Base-by-base conservation (phyloP, 306 rosid species). In the Arachis hypogaea region DNA sequence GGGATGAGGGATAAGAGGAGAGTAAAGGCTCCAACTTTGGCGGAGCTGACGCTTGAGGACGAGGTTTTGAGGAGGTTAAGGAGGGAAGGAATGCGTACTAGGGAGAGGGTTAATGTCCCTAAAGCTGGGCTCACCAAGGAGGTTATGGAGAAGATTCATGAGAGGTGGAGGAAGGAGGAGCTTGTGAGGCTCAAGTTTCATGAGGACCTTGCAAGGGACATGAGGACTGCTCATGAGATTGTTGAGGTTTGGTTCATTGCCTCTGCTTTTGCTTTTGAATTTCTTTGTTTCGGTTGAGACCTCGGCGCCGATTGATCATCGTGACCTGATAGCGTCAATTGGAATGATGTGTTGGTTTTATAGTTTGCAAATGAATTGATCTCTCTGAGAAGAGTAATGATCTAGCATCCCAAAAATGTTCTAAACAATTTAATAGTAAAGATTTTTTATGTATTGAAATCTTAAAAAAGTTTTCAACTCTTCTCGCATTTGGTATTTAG, bases 131-230 rank as follows among this genome's bases (percentile, higher is more conserved):
- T 90, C 40, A 94, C 96, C 0, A 87, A 85, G 77, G 93, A 85
- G 9, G 99, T 95, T 40, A 78, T 95, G 50, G 97, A 92, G 65
- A 95, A 95, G 81, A 89, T 95, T 87, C 96, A 92, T 38, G 86
- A 81, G 7, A 87, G 72, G 28, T 95, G 99, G 99, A 86, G 88
- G 85, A 95, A 80, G 87, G 90, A 90, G 76, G 97, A 95, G 85
- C 50, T 95, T 74, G 98, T 90, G 14, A 86, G 99, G 84, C 99
- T 95, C 76, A 95, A 95, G 85, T 95, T 95, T 68, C 96, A 95
- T 68, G 99, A 95, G 87, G 96, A 81, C 7, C 95, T 95, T 63
- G 99, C 99, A 0, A 74, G 76, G 44, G 94, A 94, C 73, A 95
- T 95, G 99, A 92, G 82, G 84, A 86, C 87, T 9, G 99, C 96